Evolutionary conservation across 345 rosid genomes (phyloP), one percentile per base, ranked within the genome.

Genomic region (Acer campestre): DNA sequence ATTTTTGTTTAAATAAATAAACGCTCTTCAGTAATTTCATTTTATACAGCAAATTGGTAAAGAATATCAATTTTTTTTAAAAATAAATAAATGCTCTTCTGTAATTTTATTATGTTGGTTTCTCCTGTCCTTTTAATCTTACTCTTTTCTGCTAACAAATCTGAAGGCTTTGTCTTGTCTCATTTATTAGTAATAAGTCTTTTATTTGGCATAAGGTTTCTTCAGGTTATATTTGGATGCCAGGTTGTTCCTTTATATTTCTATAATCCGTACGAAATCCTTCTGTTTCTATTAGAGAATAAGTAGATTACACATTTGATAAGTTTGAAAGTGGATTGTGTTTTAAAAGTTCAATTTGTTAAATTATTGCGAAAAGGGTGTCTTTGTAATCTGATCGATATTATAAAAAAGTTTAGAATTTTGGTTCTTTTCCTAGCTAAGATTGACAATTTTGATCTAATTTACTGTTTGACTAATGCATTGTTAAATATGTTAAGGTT

Each of bases 401-500:
- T 49, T 13, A 49, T 13, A 11, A 14, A 49, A 2, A 3, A 35
- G 13, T 11, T 42, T 49, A 49, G 55, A 49, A 49, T 13, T 12
- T 11, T 14, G 14, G 6, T 14, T 49, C 55, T 49, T 49, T 49
- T 14, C 17, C 20, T 49, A n/a, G 42, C 27, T 69, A 73, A 59
- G 48, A 51, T 29, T 51, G 38, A 71, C 72, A 49, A 66, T 38
- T 73, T 70, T 75, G 64, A 42, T 11, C 17, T 70, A 46, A 70
- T 4, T 63, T 66, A 67, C 49, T 80, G 59, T 68, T 76, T 78
- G 76, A 81, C 74, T 82, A 35, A 70, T 66, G 18, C 59, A 68
- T 79, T 62, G 51, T 69, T 14, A 68, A 53, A 69, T 82, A 12
- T 85, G 74, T 83, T 58, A 77, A 96, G 99, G 90, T 93, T 76